Conservation (phyloP, 1,139 yeast genomes). For the Saccharomyces hybrid region DNA sequence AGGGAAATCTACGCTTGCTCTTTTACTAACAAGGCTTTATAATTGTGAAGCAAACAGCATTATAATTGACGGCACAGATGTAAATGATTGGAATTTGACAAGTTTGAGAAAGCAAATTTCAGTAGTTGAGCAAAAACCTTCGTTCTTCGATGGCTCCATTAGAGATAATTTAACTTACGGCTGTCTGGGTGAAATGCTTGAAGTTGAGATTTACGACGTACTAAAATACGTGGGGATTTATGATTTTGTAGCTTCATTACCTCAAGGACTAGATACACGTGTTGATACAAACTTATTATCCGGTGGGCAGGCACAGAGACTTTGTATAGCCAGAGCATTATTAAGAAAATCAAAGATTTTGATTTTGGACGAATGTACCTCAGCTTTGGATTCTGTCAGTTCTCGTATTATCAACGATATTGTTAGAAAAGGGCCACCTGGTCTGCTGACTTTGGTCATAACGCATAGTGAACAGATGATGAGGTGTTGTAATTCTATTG, state of each 20-base stretch:
- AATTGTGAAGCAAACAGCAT: slow-evolving; percentile 35
- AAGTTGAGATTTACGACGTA: slow-evolving; percentile 37
- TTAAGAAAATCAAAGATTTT: slow-evolving; percentile 54
- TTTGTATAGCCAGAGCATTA: slow-evolving; percentile 69
- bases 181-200: slow-evolving; percentile 26
- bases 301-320: slow-evolving; percentile 75
- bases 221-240: slow-evolving; percentile 44
- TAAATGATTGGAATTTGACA: slow-evolving; percentile 40
- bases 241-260: slow-evolving; percentile 45
- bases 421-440: slow-evolving; percentile 29
- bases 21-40: slow-evolving; percentile 48
- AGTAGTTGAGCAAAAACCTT: slow-evolving; percentile 62
- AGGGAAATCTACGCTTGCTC: slow-evolving; percentile 67
- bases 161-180: slow-evolving; percentile 64
- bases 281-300: slow-evolving; percentile 57
- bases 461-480: slow-evolving; percentile 58
- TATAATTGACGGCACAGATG: slow-evolving; percentile 37
- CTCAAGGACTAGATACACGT: slow-evolving; percentile 49
- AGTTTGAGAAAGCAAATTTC: slow-evolving; percentile 49
- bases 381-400: slow-evolving; percentile 62
- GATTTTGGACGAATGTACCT: slow-evolving; percentile 72
- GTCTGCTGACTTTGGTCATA: slow-evolving; percentile 35
- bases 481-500: slow-evolving; percentile 39
- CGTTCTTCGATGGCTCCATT: slow-evolving; percentile 59
- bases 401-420: slow-evolving; percentile 37